These are phyloP conservation scores for Populus davidiana DNA, from an alignment of 345 rosid genomes.

Conservation along the genomic window DNA sequence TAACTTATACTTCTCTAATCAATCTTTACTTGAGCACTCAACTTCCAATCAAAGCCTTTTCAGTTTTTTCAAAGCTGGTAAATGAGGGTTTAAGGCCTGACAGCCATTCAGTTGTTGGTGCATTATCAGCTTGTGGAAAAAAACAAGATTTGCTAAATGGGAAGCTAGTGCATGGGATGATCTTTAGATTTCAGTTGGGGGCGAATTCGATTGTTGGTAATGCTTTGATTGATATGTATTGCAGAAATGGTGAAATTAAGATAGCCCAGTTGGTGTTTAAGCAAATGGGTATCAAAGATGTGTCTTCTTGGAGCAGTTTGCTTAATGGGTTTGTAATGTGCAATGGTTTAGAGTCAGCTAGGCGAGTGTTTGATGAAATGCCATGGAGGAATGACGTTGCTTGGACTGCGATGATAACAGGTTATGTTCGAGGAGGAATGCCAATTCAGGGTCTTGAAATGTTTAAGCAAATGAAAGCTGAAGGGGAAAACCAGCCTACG, in stretches of 20 bases:
- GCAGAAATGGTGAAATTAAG: conserved; percentile 19
- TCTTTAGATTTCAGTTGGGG: conserved; percentile 14
- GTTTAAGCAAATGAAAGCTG: neutral
- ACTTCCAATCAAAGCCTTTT: conserved; percentile 10
- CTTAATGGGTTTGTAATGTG: neutral
- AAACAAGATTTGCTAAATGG: conserved; percentile 13
- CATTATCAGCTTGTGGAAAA: conserved; percentile 28
- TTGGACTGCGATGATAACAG: neutral
- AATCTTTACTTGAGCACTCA: conserved; percentile 3
- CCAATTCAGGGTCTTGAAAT: neutral
- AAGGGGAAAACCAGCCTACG: neutral
- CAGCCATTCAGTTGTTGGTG: conserved; percentile 21
- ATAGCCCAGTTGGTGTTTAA: conserved; percentile 24
- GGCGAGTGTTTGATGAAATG: neutral
- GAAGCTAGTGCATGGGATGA: conserved; percentile 23
- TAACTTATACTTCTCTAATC: conserved; percentile 26
- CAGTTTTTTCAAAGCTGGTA: conserved; percentile 18
- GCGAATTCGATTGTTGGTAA: conserved; percentile 25
- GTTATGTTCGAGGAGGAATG: neutral
- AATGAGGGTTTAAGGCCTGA: conserved; percentile 23
- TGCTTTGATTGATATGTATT: conserved; percentile 37
- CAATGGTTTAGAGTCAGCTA: neutral
- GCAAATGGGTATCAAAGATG: conserved; percentile 14
- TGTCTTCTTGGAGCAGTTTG: conserved; percentile 1
- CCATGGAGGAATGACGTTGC: neutral